Base-by-base conservation (phyloP, 768 basidiomycete genomes). In the Pleurotus giganteus region DNA sequence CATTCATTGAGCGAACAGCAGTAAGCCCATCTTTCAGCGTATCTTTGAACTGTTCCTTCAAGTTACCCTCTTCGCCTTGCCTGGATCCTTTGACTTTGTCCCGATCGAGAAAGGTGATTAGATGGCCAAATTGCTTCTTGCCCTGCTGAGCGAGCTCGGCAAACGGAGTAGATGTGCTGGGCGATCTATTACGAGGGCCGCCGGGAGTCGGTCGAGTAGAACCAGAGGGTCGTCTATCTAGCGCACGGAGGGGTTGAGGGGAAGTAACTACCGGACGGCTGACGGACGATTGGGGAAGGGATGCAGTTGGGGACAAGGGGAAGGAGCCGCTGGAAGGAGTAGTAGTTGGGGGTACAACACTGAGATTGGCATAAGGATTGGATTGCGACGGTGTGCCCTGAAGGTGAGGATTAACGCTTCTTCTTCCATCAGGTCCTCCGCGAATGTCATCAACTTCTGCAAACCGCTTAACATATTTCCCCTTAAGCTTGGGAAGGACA, bases 101-200 rank as follows among this genome's bases (percentile, higher is more conserved):
- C 67, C 91, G 89, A 67, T 91, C 92, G 53, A 95, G 74, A 64
- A 94, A 85, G 7, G 87, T 89, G 55, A 92, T 94, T 47, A 95
- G 74, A 56, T 91, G 89, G 61, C 90, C 93, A 13, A 96, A 69
- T 60, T 92, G 90, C 63, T 82, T 87, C 76, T 94, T 96, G 57
- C 88, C 90, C 69, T 94, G 92, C 58, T 88, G 86, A 3, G 94
- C 94, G 28, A 96, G 74, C 71, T 97, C 94, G 11, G 88, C 87
- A 63, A 97, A 85, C 4, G 91, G 82, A 1, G 85, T 88, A 2
- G 88, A 85, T n/a, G 82, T 81, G 2, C 91, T 88, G 15, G 94
- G 91, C 3, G 89, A 91, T 39, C 94, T 82, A 62, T 85, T 85
- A 45, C 88, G 81, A 27, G 73, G 66, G 27, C 72, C 63, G 21